These are phyloP conservation scores for Hypoxylon fragiforme DNA, from an alignment of 495 filamentous ascomycete genomes.

Conservation along the genomic window DNA sequence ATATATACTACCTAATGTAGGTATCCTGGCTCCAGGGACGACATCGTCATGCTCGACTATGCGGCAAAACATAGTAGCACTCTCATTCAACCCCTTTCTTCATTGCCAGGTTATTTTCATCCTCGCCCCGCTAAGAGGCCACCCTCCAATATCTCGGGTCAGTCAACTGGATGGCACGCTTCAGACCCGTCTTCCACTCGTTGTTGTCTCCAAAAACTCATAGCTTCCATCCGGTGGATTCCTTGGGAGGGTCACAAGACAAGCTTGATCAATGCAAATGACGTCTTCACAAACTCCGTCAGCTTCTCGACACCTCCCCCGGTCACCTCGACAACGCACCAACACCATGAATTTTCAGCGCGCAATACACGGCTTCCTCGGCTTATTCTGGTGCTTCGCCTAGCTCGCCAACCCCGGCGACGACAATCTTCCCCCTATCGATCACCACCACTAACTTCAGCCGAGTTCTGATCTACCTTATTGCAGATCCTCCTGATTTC, in stretches of 20 bases:
- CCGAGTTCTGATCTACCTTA: conserved; percentile 22
- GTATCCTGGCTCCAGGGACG: conserved; percentile 26
- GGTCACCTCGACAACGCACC: conserved; percentile 27
- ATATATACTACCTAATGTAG: too few species aligned
- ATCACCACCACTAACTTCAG: conserved; percentile 18
- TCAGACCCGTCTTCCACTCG: conserved; percentile 10
- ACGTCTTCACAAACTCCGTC: conserved; percentile 31
- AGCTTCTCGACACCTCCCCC: conserved; percentile 8
- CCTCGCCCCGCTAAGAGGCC: conserved; percentile 12
- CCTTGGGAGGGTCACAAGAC: conserved; percentile 35
- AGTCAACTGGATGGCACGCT: conserved; percentile 20
- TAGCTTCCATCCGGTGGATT: conserved; percentile 12
- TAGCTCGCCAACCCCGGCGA: conserved; percentile 14
- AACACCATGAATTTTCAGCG: conserved; percentile 9
- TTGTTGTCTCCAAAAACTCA: conserved; percentile 19
- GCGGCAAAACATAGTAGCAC: conserved; percentile 16
- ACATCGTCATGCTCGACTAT: conserved; percentile 14
- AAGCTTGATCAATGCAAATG: conserved; percentile 18
- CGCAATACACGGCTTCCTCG: conserved; percentile 27
- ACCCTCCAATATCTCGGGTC: conserved; percentile 25
- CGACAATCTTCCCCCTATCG: conserved; percentile 17
- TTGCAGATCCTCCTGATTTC: conserved; percentile 28
- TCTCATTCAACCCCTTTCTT: conserved; percentile 1
- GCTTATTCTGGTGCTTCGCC: conserved; percentile 1
- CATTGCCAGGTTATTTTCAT: background rate